These are phyloP conservation scores for Physcomitrellopsis africana DNA, from an alignment of 225 moss, liverwort and hornwort species.

Conservation along the genomic window DNA sequence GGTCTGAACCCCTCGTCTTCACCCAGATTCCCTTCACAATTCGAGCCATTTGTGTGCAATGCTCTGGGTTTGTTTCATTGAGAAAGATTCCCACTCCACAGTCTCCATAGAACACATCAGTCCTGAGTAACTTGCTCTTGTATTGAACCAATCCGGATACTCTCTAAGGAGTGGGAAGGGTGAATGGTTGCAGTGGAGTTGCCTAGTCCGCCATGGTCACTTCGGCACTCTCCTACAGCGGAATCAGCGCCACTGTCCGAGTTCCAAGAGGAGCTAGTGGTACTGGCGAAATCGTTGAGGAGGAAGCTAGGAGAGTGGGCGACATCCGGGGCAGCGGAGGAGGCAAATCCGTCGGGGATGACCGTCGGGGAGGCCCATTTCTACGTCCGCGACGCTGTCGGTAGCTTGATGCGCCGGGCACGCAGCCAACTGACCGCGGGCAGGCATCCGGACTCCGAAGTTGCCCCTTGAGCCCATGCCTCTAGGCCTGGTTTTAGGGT, in stretches of 20 bases:
- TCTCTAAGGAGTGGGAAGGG: no score
- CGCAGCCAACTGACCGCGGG: conserved; percentile 27
- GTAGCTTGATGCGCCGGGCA: conserved; percentile 30
- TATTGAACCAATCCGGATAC: no score
- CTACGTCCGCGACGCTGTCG: conserved; percentile 34
- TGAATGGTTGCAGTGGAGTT: conserved; percentile 14
- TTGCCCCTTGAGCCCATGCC: conserved; percentile 9
- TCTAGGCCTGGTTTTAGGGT: no score
- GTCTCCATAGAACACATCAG: no score
- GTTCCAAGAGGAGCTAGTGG: conserved; percentile 36
- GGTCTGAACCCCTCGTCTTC: conserved; percentile 21
- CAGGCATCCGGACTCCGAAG: conserved; percentile 20
- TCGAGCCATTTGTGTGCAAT: not conserved
- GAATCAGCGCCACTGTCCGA: conserved; percentile 27
- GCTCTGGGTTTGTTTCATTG: no score
- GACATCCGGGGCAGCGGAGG: no score
- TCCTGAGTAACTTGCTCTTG: not conserved
- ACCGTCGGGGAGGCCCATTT: conserved; percentile 36
- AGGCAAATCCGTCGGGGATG: conserved; percentile 4
- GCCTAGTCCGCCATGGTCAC: conserved; percentile 40
- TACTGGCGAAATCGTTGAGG: conserved; percentile 30
- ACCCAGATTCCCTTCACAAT: not conserved
- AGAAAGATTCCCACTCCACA: no score
- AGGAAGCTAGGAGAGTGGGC: not conserved
- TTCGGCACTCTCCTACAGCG: conserved; percentile 23